phyloP scores from a whole-genome alignment of 1,284 basidiomycete species.

The Pyrrhoderma lamaoense region DNA sequence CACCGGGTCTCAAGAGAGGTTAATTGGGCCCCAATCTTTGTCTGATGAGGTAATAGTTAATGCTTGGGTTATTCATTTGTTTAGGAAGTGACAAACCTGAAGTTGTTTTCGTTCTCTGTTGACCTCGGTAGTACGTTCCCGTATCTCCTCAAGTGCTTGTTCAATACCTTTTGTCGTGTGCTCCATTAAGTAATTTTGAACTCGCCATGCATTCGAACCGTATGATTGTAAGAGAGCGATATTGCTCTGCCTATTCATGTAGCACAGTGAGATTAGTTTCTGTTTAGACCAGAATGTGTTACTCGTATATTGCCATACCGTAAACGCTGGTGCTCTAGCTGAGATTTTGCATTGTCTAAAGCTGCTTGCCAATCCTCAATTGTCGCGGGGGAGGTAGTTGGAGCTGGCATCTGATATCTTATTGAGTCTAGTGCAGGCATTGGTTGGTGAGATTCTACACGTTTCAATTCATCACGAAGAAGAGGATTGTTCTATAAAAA shows the following conservation, averaged over 20 bases:
- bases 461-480: slow-evolving; percentile 64
- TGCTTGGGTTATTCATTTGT: background rate
- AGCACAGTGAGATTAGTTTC: too few species aligned
- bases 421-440: slow-evolving; percentile 70
- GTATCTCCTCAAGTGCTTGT: slow-evolving; percentile 61
- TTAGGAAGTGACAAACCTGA: slow-evolving; percentile 47
- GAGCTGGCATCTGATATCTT: slow-evolving; percentile 75
- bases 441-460: slow-evolving; percentile 63
- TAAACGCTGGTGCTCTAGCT: slow-evolving; percentile 85
- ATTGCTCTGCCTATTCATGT: slow-evolving; percentile 64
- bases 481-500: slow-evolving; percentile 53
- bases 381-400: slow-evolving; percentile 53
- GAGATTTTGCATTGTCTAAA: slow-evolving; percentile 74
- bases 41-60: slow-evolving; percentile 35
- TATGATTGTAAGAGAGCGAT: slow-evolving; percentile 79
- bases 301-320: slow-evolving; percentile 43
- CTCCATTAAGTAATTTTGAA: slow-evolving; percentile 86
- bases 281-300: too few species aligned
- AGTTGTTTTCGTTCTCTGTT: slow-evolving; percentile 82
- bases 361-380: slow-evolving; percentile 77
- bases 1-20: slow-evolving; percentile 77
- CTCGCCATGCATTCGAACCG: slow-evolving; percentile 85
- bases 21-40: slow-evolving; percentile 67
- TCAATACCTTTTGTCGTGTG: slow-evolving; percentile 71
- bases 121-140: slow-evolving; percentile 71